Evolutionary conservation across 1,139 yeast genomes (phyloP).

Genomic region (Pichia inconspicua): DNA sequence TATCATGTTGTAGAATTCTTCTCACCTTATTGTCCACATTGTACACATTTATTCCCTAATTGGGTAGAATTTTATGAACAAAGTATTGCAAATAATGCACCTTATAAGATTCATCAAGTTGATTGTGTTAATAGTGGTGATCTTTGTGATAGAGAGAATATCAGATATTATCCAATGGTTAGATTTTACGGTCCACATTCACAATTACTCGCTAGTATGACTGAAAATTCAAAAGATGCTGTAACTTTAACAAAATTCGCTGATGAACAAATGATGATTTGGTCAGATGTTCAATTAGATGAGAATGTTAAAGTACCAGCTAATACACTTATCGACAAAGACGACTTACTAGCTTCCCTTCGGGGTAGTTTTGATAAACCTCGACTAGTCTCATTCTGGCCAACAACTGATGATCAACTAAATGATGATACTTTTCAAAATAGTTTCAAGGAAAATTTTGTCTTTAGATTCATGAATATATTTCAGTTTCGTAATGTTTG

Average conservation of each 20-base stretch:
- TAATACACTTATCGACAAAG: conserved; percentile 9
- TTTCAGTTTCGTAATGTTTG: conserved; percentile 44
- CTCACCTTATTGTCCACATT: conserved; percentile 68
- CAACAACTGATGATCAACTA: conserved; percentile 40
- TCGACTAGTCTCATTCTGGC: conserved; percentile 56
- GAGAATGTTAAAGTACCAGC: background rate
- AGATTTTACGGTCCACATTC: conserved; percentile 53
- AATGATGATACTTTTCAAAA: conserved; percentile 31
- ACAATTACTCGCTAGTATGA: conserved; percentile 27
- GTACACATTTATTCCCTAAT: conserved; percentile 54
- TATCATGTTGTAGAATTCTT: conserved; percentile 57
- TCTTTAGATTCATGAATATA: conserved; percentile 40
- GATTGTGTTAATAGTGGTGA: conserved; percentile 70
- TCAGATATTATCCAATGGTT: conserved; percentile 50
- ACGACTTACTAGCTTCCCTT: conserved; percentile 34
- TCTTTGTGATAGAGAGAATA: conserved; percentile 54
- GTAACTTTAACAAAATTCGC: conserved; percentile 47
- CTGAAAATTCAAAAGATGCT: conserved; percentile 34
- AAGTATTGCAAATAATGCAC: conserved; percentile 30
- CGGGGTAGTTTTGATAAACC: conserved; percentile 46
- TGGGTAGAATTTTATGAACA: conserved; percentile 52
- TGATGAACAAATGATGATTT: conserved; percentile 39
- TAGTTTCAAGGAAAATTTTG: conserved; percentile 25
- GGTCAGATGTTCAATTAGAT: conserved; percentile 16
- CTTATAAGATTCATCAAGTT: conserved; percentile 55